Evolutionary conservation across 441 rosid genomes (phyloP).

Genomic region (Erodium chrysanthum): DNA sequence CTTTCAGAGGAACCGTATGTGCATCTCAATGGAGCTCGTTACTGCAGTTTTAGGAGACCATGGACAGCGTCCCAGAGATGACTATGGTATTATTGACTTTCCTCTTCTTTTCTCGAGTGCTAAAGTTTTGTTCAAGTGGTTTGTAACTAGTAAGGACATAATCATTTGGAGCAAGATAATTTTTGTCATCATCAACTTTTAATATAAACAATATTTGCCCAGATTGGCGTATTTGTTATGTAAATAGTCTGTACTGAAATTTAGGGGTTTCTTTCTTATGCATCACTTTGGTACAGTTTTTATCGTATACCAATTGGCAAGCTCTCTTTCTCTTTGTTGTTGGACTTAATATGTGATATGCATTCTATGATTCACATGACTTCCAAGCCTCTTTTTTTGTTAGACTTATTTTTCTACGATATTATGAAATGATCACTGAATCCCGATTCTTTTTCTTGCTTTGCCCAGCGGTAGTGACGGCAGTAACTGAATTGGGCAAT

Average conservation of each 20-base stretch:
- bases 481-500: constrained; percentile 77
- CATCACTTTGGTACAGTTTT: background rate
- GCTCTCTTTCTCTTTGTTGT: background rate
- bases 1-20: constrained; percentile 57
- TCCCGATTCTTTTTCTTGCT: constrained; percentile 18
- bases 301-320: background rate
- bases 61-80: constrained; percentile 84
- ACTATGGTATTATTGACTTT: constrained; percentile 45
- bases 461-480: constrained; percentile 83
- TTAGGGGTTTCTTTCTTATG: constrained; percentile 3
- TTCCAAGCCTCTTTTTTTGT: background rate
- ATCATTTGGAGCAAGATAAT: background rate
- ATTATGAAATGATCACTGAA: background rate
- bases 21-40: constrained; percentile 95
- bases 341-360: background rate
- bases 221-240: background rate
- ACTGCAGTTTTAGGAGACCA: constrained; percentile 98
- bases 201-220: background rate
- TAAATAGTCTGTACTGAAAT: background rate
- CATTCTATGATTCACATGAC: background rate
- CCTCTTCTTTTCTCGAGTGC: constrained; percentile 10
- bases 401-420: background rate
- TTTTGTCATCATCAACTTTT: background rate
- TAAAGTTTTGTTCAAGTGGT: background rate
- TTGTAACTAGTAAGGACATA: background rate